Percentiles rank a stretch among this genome's conserved stretches.
Conservation (phyloP, 2,329 filamentous ascomycete genomes). For the Aspergillus sp. region DNA sequence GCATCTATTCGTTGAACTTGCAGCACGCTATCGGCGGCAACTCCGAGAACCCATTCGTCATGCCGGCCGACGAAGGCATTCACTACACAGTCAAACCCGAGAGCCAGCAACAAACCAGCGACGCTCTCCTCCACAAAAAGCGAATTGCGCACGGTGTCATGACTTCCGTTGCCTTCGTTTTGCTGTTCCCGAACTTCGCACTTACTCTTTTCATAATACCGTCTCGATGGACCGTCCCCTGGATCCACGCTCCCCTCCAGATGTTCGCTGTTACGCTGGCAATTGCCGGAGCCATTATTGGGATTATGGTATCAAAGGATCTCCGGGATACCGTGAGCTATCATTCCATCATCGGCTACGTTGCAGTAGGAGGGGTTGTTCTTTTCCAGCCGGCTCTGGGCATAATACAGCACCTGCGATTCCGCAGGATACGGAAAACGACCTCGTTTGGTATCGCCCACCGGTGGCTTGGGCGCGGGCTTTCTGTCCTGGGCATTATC, state of each 20-base stretch:
- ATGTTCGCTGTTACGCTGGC: constrained; percentile 38
- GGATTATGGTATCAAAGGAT: constrained; percentile 38
- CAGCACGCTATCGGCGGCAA: constrained; percentile 42
- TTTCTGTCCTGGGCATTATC: constrained; percentile 43
- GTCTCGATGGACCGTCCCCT: constrained; percentile 34
- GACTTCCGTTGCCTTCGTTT: constrained; percentile 32
- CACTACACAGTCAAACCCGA: constrained; percentile 4
- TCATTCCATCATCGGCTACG: constrained; percentile 44
- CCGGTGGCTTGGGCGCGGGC: constrained; percentile 43
- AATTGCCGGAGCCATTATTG: constrained; percentile 40
- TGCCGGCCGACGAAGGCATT: constrained; percentile 2
- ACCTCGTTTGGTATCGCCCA: constrained; percentile 40
- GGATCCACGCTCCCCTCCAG: constrained; percentile 40
- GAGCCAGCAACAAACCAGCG: constrained; percentile 8
- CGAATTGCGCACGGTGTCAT: constrained; percentile 23
- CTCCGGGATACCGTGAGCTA: constrained; percentile 28
- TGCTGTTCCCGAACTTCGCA: constrained; percentile 27
- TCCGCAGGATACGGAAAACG: constrained; percentile 36
- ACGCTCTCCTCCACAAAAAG: constrained; percentile 10
- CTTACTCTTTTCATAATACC: constrained; percentile 24
- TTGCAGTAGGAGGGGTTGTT: constrained; percentile 42
- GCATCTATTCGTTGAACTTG: constrained; percentile 40
- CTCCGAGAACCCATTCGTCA: constrained; percentile 23
- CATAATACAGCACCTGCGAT: constrained; percentile 40
- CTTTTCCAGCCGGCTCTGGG: constrained; percentile 46